Evolutionary conservation across 495 filamentous ascomycete genomes (phyloP), one percentile per base, ranked within the genome.

Genomic region (Penicillium waksmanii): DNA sequence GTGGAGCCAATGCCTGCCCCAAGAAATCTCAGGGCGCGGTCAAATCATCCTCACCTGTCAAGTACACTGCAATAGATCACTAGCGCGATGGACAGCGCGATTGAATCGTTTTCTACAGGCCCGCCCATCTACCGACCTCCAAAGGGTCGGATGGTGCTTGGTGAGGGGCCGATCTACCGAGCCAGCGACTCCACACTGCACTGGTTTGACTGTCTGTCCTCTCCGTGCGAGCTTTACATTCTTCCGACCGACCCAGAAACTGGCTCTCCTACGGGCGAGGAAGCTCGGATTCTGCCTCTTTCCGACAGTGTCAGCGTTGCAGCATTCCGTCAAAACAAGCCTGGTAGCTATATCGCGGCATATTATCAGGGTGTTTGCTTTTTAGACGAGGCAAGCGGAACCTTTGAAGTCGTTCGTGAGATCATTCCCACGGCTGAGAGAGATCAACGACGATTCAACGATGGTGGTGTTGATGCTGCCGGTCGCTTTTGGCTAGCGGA

Each of bases 311-410:
- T 68, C 9, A 68, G 60, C 6, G 65, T 70, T 17, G 63, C 59
- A 5, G 61, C 56, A 19, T 70, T 70, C 49, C 68, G 68, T 42
- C 55, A 57, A 18, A 52, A 62, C 25, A 59, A 61, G 8, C 65
- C 68, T 2, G 65, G 67, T 12, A 67, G 65, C 47, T 70, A 70
- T 25, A 64, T 70, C 53, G 65, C 60, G 5, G 68, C 68, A 3
- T 68, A 70, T 40, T 66, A 70, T 53, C 65, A 68, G 42, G 68
- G 68, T 4, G 58, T 70, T 12, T 67, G 65, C 21, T 66, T 68
- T 21, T 15, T 70, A 2, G 68, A 70, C 21, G 65, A 70, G 31
- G 47, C 12, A 25, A 66, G 60, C 13, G 68, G 68, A 1, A 53
- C 61, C 17, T 31, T 70, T 8, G 68, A 70, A 3, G 51, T 70